These are phyloP conservation scores for Xylaria cubensis DNA, from an alignment of 495 filamentous ascomycete species.

Conservation along the genomic window DNA sequence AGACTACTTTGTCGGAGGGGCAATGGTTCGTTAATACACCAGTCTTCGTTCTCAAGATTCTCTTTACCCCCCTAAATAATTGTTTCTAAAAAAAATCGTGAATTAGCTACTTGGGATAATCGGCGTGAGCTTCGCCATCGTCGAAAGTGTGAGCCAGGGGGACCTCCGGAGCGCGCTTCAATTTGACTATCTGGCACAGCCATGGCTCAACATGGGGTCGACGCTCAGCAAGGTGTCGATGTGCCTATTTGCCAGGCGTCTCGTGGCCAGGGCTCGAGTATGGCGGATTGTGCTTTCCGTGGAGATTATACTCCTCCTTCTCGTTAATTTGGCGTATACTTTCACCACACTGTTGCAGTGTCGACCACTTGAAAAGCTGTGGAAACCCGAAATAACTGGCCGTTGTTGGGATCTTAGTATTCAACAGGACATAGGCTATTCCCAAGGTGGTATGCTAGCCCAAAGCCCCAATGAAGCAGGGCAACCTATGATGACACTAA, in stretches of 20 bases:
- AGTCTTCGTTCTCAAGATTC: background rate
- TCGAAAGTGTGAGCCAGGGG: slow-evolving; percentile 39
- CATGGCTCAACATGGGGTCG: slow-evolving; percentile 47
- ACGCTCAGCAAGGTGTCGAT: slow-evolving; percentile 48
- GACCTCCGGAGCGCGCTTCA: slow-evolving; percentile 35
- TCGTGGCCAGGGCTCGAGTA: slow-evolving; percentile 34
- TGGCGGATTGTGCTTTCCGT: slow-evolving; percentile 42
- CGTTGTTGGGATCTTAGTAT: slow-evolving; percentile 42
- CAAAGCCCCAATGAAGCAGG: background rate
- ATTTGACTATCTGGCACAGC: slow-evolving; percentile 45
- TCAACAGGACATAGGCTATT: slow-evolving; percentile 46
- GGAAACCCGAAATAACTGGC: slow-evolving; percentile 38
- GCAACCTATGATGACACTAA: background rate
- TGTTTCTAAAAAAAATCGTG: background rate
- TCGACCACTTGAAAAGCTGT: slow-evolving; percentile 46
- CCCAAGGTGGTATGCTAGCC: slow-evolving; percentile 42
- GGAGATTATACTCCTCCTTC: slow-evolving; percentile 42
- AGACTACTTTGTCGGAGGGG: slow-evolving; percentile 41
- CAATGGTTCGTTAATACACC: slow-evolving; percentile 37
- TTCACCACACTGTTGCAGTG: slow-evolving; percentile 45
- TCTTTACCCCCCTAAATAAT: background rate
- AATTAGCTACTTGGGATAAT: slow-evolving; percentile 43
- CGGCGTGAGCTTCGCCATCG: slow-evolving; percentile 43
- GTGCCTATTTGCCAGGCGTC: slow-evolving; percentile 42
- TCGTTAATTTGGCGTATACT: slow-evolving; percentile 43